These are phyloP conservation scores for Bigelowiella natans DNA, from an alignment of 78 protist species.

Conservation along the genomic window DNA sequence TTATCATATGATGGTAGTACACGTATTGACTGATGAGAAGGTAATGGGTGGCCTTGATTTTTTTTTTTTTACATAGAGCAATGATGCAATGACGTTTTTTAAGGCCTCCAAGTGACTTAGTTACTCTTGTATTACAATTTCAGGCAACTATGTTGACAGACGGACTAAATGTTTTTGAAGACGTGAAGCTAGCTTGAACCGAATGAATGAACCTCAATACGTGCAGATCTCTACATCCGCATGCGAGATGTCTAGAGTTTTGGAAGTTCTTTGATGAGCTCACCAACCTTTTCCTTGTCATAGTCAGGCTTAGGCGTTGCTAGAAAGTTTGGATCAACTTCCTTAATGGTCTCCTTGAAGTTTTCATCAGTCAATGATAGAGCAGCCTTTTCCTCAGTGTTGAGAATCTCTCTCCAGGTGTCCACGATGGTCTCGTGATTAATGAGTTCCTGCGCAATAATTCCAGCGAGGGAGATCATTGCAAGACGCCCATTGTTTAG, in stretches of 20 bases:
- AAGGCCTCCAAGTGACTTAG: too few species aligned
- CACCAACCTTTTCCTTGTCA: not conserved
- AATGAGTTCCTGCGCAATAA: constrained; percentile 4
- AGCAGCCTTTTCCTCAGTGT: not conserved
- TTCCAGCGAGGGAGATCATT: constrained; percentile 29
- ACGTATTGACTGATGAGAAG: too few species aligned
- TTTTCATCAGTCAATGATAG: not conserved
- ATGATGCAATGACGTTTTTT: too few species aligned
- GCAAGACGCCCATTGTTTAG: constrained; percentile 26
- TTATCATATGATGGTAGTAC: too few species aligned
- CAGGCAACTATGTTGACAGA: too few species aligned
- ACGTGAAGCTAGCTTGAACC: too few species aligned
- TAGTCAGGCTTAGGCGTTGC: not conserved
- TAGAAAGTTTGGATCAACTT: not conserved
- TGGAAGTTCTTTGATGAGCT: not conserved
- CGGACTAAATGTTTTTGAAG: too few species aligned
- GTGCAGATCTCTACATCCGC: too few species aligned
- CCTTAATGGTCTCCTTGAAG: not conserved
- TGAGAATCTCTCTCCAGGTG: not conserved
- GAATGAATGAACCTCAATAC: too few species aligned
- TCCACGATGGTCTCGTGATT: not conserved
- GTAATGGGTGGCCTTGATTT: too few species aligned
- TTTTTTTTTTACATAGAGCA: too few species aligned
- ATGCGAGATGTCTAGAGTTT: not conserved
- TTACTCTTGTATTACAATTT: too few species aligned